A percentile compares a stretch with the other conserved stretches of the same genome.
phyloP scores from a whole-genome alignment of 495 filamentous ascomycete genomes.

The Hypoxylon lienhwacheense region DNA sequence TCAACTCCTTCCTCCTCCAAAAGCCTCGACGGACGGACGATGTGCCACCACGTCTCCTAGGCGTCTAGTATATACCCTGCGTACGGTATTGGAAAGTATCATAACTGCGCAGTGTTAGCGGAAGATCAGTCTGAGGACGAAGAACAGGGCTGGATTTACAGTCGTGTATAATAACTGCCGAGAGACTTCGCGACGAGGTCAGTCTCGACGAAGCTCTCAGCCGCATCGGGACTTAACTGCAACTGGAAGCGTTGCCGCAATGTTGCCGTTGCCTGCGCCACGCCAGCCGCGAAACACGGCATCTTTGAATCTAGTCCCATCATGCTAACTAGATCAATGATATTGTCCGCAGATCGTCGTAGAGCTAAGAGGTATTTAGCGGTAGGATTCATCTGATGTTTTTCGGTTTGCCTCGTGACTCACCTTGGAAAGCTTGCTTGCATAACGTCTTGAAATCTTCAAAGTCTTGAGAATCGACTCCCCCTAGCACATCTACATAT shows the following conservation, averaged over 20 bases:
- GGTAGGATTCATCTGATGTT: constrained; percentile 1
- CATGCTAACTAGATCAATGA: constrained; percentile 72
- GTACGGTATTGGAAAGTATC: constrained; percentile 81
- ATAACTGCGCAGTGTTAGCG: constrained; percentile 53
- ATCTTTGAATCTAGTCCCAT: constrained; percentile 76
- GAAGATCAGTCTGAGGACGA: not conserved
- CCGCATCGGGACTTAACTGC: constrained; percentile 72
- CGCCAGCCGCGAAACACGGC: constrained; percentile 71
- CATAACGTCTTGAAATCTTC: constrained; percentile 69
- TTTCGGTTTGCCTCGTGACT: constrained; percentile 12
- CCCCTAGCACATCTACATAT: constrained; percentile 75
- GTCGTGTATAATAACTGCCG: constrained; percentile 76
- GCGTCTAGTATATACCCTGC: constrained; percentile 70
- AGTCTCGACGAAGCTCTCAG: constrained; percentile 70
- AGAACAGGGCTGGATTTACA: constrained; percentile 48
- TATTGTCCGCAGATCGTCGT: constrained; percentile 67
- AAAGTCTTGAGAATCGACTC: constrained; percentile 61
- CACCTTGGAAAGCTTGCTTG: constrained; percentile 74
- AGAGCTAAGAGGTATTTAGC: constrained; percentile 51
- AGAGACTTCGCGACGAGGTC: constrained; percentile 70
- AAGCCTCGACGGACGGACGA: constrained; percentile 12
- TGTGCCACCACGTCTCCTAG: constrained; percentile 15
- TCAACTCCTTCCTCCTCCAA: constrained; percentile 31
- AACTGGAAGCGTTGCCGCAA: constrained; percentile 69
- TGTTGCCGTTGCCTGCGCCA: constrained; percentile 60